Evolutionary conservation across 2,329 filamentous ascomycete genomes (phyloP), one percentile per base, ranked within the genome.

Genomic region (Verticillium albo-atrum): DNA sequence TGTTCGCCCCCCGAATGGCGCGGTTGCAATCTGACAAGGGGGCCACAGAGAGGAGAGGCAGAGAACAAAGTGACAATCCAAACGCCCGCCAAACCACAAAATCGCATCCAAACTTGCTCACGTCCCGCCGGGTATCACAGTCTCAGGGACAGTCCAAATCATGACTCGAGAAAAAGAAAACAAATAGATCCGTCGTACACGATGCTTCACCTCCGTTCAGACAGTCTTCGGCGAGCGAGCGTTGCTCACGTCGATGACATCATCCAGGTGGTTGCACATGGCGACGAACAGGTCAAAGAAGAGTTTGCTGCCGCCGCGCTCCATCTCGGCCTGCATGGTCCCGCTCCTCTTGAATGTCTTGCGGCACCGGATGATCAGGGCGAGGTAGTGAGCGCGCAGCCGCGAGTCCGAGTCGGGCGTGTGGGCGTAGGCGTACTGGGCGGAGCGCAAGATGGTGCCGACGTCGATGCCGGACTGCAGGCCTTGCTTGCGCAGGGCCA

Each of bases 281-380:
- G 93, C 93, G 74, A 97, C 93, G 77, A 97, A 98, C 77, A 98
- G 82, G 83, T 97, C 93, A 80, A 98, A 98, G 84, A 95, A 97
- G 79, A 97, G 84, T 83, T 93, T 93, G 79, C 86, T 84, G 71
- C 80, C 92, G 75, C 93, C 92, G 77, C 87, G 87, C 82, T 97
- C 91, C 93, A 98, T 97, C 82, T 97, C 93, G 81, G 90, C 89
- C 85, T 97, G 93, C 92, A 97, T 96, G 77, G 93, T 97, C 78
- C 93, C 93, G 81, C 92, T 97, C 79, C 90, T 88, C 89, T 97
- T 97, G 78, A 98, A 97, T 71, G 92, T 97, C 82, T 92, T 92
- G 77, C 94, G 91, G 84, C 91, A 94, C 81, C 93, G 89, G 82
- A 97, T 97, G 78, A 97, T 96, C 77, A 97, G 86, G 74, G 93